These are phyloP conservation scores for Picochlorum costavermella DNA, from an alignment of 139 green algal genomes.

Conservation along the genomic window DNA sequence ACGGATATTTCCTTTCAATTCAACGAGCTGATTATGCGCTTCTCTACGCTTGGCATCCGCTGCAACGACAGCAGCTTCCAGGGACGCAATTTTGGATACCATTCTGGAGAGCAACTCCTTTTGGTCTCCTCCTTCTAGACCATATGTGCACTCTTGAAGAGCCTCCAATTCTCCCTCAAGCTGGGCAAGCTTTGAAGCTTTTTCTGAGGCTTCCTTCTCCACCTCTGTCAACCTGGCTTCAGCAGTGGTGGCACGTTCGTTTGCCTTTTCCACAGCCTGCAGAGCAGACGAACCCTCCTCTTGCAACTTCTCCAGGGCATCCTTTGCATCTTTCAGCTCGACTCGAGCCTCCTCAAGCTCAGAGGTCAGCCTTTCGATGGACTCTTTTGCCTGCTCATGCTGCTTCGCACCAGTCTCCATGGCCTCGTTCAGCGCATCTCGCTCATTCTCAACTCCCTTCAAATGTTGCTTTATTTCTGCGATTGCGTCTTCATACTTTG, in stretches of 20 bases:
- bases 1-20: constrained; percentile 80
- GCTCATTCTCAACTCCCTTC: constrained; percentile 19
- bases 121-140: constrained; percentile 51
- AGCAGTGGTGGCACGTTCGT: neutral
- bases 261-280: neutral
- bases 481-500: constrained; percentile 1
- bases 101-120: constrained; percentile 60
- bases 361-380: constrained; percentile 13
- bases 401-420: constrained; percentile 26
- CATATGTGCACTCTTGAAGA: constrained; percentile 45
- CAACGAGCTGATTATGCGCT: constrained; percentile 81
- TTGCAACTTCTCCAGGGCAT: neutral
- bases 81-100: constrained; percentile 49
- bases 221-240: neutral
- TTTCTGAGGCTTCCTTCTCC: constrained; percentile 19
- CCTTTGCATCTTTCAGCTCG: neutral
- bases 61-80: constrained; percentile 52
- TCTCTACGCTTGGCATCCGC: constrained; percentile 49
- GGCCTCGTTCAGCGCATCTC: constrained; percentile 37
- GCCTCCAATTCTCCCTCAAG: constrained; percentile 59
- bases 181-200: constrained; percentile 19
- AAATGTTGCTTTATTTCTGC: constrained; percentile 12
- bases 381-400: constrained; percentile 28
- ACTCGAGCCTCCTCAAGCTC: constrained; percentile 15
- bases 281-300: neutral